Evolutionary conservation across 345 rosid species (phyloP), one percentile per base, ranked within the genome.

Genomic region (Jatropha curcas): DNA sequence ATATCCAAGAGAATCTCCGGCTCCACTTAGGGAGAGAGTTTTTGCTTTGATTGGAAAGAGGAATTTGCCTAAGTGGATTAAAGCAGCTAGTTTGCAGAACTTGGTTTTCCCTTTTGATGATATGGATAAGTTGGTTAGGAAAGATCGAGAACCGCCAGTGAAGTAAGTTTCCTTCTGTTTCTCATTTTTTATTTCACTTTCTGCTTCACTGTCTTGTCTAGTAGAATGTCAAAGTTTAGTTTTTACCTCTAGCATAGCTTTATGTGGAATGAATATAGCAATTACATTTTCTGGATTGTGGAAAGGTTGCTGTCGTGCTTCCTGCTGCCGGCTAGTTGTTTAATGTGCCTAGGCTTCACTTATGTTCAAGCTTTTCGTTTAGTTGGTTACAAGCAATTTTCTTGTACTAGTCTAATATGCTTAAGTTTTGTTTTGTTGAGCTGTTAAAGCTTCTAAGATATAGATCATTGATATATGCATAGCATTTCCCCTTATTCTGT

Each of bases 31-130:
- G 87, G 98, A 95, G 80, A 90, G 99, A 73, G 96, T 88, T 73
- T 95, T 80, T 82, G 96, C 81, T 60, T 84, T 95, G 90, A 88
- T 92, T 71, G 99, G 99, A 71, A 95, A 92, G 89, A 90, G 94
- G 83, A 82, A 74, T 74, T 81, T 95, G 60, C 91, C 97, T 19
- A 86, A 80, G 74, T 92, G 99, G 97, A 86, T 95, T 52, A 92
- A 89, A 73, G 94, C 94, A 48, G 95, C 98, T 6, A 84, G 88
- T 72, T 87, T 95, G 88, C 92, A 92, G 57, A 94, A 89, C 80
- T 85, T 95, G 82, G 80, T 95, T 31, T 92, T 95, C 72, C 99
- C 98, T 35, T 90, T 82, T 82, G 99, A 95, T 92, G 90, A 90
- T 73, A 88, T 95, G 79, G 92, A 89, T 74, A 92, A 72, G 84